Base-by-base conservation (phyloP, 768 basidiomycete species). In the Dendrothele bispora region DNA sequence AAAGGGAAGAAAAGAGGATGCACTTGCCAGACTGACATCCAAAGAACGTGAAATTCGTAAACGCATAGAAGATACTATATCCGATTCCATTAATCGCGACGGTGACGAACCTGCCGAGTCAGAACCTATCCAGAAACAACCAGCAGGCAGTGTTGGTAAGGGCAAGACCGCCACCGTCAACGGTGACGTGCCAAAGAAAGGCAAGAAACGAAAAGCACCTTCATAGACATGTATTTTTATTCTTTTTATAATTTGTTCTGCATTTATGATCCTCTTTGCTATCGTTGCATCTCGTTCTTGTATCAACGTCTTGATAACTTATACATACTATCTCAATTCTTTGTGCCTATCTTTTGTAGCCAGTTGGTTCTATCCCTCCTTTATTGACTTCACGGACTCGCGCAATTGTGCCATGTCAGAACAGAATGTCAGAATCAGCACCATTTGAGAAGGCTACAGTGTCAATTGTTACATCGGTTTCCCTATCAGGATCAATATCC, bases 11-110 rank as follows among this genome's bases (percentile, higher is more conserved):
- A 86, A 83, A 61, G 87, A 88, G 52, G 82, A 80, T 20, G 77
- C 80, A 7, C 67, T 91, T 25, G 63, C 67, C 28, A 83, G 79
- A 55, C 75, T 92, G 28, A 88, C 87, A 5, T 79, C 80, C 3
- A 77, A 80, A 38, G 90, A 92, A 64, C 84, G 86, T 38, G 86
- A 90, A 58, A 75, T 92, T 50, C 83, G 89, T 29, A 84, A 80
- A 62, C 76, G 77, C 37, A 86, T 93, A 28, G 88, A 90, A 61
- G 88, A 90, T 53, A 76, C 86, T 45, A 65, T 81, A 46, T n/a
- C n/a, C n/a, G 81, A 79, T 51, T 78, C 81, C 27, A 72, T 68
- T 40, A 58, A 66, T 28, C 67, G 61, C 21, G 68, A 63, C 43
- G 59, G 61, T 51, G 60, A 70, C 55, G 65, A 70, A 38, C 48